Conservation (phyloP, 2,329 filamentous ascomycete species). For the Colletotrichum noveboracense region DNA sequence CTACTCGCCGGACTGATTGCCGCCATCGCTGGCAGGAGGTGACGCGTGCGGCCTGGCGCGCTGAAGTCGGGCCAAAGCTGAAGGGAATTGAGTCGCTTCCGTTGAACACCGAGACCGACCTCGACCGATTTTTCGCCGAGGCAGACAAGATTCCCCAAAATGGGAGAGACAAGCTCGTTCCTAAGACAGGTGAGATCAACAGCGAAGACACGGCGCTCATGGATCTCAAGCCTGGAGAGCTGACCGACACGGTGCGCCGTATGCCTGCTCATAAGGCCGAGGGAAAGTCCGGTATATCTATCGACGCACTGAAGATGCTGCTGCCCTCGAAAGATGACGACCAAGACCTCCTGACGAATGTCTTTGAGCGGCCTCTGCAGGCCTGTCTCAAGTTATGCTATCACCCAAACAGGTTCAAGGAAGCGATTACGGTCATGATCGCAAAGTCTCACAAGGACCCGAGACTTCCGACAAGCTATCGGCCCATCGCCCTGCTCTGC, state of each 20-base stretch:
- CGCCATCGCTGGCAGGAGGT: not conserved
- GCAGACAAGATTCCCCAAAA: not conserved
- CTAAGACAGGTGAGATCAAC: not conserved
- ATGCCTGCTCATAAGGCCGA: no score
- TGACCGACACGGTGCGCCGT: not conserved
- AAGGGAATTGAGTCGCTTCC: not conserved
- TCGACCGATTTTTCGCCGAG: not conserved
- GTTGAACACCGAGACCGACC: not conserved
- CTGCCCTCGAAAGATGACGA: no score
- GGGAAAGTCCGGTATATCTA: no score
- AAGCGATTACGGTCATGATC: not conserved
- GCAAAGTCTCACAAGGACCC: not conserved
- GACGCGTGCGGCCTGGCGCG: not conserved
- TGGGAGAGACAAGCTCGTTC: not conserved
- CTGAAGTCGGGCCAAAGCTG: not conserved
- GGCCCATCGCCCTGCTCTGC: not conserved
- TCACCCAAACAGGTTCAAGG: not conserved
- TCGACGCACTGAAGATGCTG: no score
- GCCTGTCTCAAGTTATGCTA: no score
- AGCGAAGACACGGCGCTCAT: no score
- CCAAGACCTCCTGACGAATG: no score
- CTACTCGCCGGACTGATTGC: fast-evolving
- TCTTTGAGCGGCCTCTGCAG: no score
- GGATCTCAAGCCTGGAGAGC: not conserved
- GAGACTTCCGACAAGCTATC: not conserved